These are phyloP conservation scores for Proliferodiscus dingleyae DNA, from an alignment of 2,329 filamentous ascomycete species.

Conservation along the genomic window DNA sequence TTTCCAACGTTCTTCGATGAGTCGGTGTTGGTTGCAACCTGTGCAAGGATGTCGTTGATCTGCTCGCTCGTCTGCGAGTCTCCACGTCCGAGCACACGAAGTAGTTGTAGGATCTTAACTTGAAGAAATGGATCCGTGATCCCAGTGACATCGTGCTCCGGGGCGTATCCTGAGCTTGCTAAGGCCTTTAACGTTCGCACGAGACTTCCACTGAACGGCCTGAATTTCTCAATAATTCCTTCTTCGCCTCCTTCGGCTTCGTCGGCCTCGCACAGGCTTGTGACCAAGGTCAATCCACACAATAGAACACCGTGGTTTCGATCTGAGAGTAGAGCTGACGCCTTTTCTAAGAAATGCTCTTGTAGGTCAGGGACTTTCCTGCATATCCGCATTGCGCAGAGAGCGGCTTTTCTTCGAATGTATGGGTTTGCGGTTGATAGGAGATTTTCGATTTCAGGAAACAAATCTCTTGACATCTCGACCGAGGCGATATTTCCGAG, in stretches of 20 bases:
- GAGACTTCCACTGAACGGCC: conserved; percentile 74
- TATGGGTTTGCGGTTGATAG: conserved; percentile 96
- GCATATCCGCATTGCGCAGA: conserved; percentile 99
- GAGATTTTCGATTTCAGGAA: conserved; percentile 89
- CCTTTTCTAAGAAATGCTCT: conserved; percentile 95
- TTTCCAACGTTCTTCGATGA: conserved; percentile 98
- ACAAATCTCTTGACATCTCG: conserved; percentile 97
- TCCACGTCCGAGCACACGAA: conserved; percentile 81
- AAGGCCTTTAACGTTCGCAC: conserved; percentile 89
- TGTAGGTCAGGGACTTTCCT: conserved; percentile 95
- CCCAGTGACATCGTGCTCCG: conserved; percentile 96
- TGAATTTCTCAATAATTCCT: conserved; percentile 85
- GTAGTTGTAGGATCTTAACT: conserved; percentile 85
- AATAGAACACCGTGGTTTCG: conserved; percentile 93
- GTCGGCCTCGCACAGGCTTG: conserved; percentile 89
- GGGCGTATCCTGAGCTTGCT: conserved; percentile 92
- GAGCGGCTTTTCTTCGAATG: conserved; percentile 89
- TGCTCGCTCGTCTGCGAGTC: conserved; percentile 87
- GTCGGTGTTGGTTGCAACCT: conserved; percentile 97
- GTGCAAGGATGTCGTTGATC: conserved; percentile 96
- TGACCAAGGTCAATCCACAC: conserved; percentile 86
- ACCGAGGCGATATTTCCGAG: conserved; percentile 96
- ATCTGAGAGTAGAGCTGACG: conserved; percentile 80
- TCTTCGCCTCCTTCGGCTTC: conserved; percentile 89
- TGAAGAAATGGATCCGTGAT: conserved; percentile 97